These are phyloP conservation scores for Termitomyces sp. DNA, from an alignment of 768 basidiomycete genomes.

Conservation along the genomic window DNA sequence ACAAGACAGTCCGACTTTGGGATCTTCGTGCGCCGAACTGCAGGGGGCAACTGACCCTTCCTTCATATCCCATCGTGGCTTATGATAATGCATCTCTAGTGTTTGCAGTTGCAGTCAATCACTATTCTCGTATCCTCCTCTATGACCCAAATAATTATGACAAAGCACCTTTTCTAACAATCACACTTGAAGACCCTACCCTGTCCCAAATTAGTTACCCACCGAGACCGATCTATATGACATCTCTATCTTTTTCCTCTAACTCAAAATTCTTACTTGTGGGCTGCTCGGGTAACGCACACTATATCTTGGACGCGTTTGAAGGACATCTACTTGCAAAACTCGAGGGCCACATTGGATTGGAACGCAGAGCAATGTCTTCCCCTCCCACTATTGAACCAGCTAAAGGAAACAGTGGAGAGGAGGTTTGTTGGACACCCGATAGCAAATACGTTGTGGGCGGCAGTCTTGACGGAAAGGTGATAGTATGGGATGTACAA, in stretches of 20 bases:
- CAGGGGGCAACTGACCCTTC: slow-evolving; percentile 72
- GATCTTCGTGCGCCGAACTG: slow-evolving; percentile 80
- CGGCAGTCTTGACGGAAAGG: slow-evolving; percentile 79
- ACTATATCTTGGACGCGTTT: slow-evolving; percentile 92
- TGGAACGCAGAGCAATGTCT: slow-evolving; percentile 63
- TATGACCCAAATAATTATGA: slow-evolving; percentile 87
- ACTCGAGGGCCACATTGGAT: slow-evolving; percentile 76
- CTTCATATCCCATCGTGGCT: slow-evolving; percentile 70
- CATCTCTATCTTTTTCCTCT: slow-evolving; percentile 84
- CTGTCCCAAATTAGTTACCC: slow-evolving; percentile 73
- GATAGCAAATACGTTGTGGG: slow-evolving; percentile 88
- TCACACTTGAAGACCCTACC: slow-evolving; percentile 78
- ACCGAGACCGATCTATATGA: slow-evolving; percentile 85
- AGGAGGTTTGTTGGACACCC: slow-evolving; percentile 92
- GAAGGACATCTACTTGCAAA: slow-evolving; percentile 80
- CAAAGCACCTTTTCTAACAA: slow-evolving; percentile 85
- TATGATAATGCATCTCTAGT: slow-evolving; percentile 81
- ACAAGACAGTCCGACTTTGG: slow-evolving; percentile 95
- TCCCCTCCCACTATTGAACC: slow-evolving; percentile 57
- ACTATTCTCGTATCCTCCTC: slow-evolving; percentile 74
- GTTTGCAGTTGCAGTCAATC: slow-evolving; percentile 83
- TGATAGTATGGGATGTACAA: slow-evolving; percentile 86
- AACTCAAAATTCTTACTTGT: slow-evolving; percentile 88
- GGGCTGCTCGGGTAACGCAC: slow-evolving; percentile 88
- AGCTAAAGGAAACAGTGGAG: slow-evolving; percentile 77